Evolutionary conservation across 1,284 basidiomycete species (phyloP), one percentile per base, ranked within the genome.

Genomic region (Pisolithus thermaeus): DNA sequence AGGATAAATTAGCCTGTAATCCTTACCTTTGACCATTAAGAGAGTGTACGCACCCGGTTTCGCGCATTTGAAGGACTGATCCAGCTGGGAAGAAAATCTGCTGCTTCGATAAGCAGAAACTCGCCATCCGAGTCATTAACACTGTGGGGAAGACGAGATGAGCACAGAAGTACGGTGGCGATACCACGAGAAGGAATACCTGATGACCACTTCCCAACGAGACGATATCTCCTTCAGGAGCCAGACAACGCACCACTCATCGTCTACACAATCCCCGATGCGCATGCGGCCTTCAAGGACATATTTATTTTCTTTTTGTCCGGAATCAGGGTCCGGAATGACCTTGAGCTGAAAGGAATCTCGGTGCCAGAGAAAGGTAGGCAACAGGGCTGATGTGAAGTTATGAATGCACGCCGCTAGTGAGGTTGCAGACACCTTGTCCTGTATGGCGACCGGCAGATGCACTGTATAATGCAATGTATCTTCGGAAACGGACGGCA

Each of bases 161-260:
- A 38, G 12, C 30, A 16, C 42, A 22, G 30, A 39, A 44, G 49
- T 39, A 28, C 47, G 41, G 11, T 53, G 39, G 52, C 56, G 7
- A 52, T 37, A 11, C 11, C 3, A 49, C 45, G 27, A 45, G 45
- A 25, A 49, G 37, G 28, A 49, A 56, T 51, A 89, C 88, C 86
- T 85, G 50, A 93, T 77, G 9, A 80, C 80, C 41, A 90, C 73
- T 58, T 91, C 84, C 85, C 89, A 93, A 55, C 79, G 80, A 46
- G 73, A 70, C 55, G 83, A 88, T 51, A 95, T 76, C 68, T 91
- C 79, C 58, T 75, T 76, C 55, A 97, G 70, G 36, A 97, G 73
- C 90, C 92, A 98, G 14, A 96, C 91, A 16, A 82, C 78, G 62
- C 87, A 87, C 95, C 95, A 98, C 70, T 98, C 96, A 63, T 98